Conservation (phyloP, 2,329 filamentous ascomycete species). For the Curvularia verruculosa region DNA sequence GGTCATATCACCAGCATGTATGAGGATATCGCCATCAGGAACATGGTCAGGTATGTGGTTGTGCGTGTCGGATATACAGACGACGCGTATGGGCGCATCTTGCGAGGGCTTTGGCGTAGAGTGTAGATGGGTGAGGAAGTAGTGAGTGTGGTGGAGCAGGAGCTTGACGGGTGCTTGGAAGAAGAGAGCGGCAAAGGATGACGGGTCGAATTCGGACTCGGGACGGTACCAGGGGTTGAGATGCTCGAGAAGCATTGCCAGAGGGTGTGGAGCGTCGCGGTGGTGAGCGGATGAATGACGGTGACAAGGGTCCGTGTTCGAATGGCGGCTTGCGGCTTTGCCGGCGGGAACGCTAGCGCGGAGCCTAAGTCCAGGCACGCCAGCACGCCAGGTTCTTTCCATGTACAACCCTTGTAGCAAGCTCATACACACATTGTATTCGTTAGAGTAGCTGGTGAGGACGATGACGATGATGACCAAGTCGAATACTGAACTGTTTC, state of each 20-base stretch:
- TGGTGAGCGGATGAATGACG: slow-evolving; percentile 13
- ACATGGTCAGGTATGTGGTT: slow-evolving; percentile 64
- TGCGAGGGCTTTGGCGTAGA: slow-evolving; percentile 66
- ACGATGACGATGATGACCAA: too few relatives aligned
- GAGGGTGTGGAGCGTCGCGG: background rate
- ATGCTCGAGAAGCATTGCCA: slow-evolving; percentile 38
- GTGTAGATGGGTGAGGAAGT: slow-evolving; percentile 69
- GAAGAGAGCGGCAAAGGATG: slow-evolving; percentile 65
- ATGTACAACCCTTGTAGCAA: too few relatives aligned
- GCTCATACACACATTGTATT: too few relatives aligned
- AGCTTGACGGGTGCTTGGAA: slow-evolving; percentile 71
- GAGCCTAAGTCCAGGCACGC: too few relatives aligned
- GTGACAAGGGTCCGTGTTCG: slow-evolving; percentile 7
- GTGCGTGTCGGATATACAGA: slow-evolving; percentile 93
- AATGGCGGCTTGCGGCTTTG: too few relatives aligned
- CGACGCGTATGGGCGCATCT: slow-evolving; percentile 69
- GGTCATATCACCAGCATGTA: slow-evolving; percentile 88
- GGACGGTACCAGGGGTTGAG: slow-evolving; percentile 35
- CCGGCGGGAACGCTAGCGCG: too few relatives aligned
- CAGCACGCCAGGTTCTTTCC: too few relatives aligned
- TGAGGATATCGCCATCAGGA: slow-evolving; percentile 80
- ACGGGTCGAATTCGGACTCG: slow-evolving; percentile 52
- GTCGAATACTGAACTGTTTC: too few relatives aligned
- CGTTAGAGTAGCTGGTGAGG: too few relatives aligned
- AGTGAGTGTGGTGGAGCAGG: slow-evolving; percentile 67